Percentiles rank a stretch among this genome's conserved stretches.
Evolutionary conservation across 768 basidiomycete species (phyloP).

Genomic region (Mycena olivaceomarginata): DNA sequence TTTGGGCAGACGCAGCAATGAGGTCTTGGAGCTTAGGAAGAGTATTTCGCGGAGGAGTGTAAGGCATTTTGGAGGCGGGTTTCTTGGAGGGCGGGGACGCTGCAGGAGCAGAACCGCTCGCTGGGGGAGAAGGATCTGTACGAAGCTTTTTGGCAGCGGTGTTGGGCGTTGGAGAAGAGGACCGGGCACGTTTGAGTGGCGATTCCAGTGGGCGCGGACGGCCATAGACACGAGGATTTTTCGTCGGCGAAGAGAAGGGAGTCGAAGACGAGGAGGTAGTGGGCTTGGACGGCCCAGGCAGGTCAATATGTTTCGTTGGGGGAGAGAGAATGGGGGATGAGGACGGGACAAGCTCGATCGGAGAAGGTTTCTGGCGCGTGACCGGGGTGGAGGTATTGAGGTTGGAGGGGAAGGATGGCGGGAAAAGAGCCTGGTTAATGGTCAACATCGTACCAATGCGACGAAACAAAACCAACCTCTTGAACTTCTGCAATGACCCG

Average conservation of each 20-base stretch:
- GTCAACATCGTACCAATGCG: constrained; percentile 26
- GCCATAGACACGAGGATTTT: constrained; percentile 49
- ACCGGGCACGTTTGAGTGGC: constrained; percentile 34
- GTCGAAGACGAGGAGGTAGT: constrained; percentile 23
- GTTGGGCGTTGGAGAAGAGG: constrained; percentile 32
- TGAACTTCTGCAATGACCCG: constrained; percentile 47
- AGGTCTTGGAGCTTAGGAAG: constrained; percentile 40
- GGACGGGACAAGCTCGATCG: constrained; percentile 57
- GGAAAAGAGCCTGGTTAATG: constrained; percentile 64
- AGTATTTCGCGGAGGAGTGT: constrained; percentile 35
- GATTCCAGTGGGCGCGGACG: constrained; percentile 18
- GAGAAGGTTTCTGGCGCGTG: constrained; percentile 64
- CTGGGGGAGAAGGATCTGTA: not conserved
- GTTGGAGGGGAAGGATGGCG: constrained; percentile 74
- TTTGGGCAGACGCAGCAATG: constrained; percentile 42
- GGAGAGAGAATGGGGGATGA: constrained; percentile 46
- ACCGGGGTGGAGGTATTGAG: constrained; percentile 73
- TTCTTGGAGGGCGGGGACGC: constrained; percentile 6
- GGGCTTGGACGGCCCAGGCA: constrained; percentile 16
- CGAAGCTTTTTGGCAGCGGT: constrained; percentile 33
- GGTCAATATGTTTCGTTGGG: constrained; percentile 1
- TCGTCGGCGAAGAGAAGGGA: constrained; percentile 46
- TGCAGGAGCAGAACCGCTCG: constrained; percentile 23
- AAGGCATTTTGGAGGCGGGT: constrained; percentile 7
- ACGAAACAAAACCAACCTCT: constrained; percentile 48